phyloP scores from a whole-genome alignment of 1,284 basidiomycete genomes.

The Peniophora sp. region DNA sequence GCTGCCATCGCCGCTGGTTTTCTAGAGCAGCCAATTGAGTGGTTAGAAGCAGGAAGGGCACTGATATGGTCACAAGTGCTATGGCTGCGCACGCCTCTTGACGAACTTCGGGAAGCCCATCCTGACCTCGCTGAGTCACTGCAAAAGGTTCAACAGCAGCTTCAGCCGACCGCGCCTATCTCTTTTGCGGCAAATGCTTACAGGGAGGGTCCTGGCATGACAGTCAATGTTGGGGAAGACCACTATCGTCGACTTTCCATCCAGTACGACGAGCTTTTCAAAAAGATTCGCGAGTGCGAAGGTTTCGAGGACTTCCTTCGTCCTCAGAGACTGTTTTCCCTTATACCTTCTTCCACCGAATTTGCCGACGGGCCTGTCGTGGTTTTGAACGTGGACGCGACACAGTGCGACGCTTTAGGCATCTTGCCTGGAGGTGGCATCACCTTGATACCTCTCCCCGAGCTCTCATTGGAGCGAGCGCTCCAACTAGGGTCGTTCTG shows the following conservation, averaged over 20 bases:
- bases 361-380: slow-evolving; percentile 6
- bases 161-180: too few relatives aligned
- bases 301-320: slow-evolving; percentile 7
- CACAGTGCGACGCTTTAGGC: slow-evolving; percentile 1
- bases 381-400: slow-evolving; percentile 1
- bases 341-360: not conserved
- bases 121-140: too few relatives aligned
- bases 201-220: too few relatives aligned
- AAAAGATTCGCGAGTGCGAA: slow-evolving; percentile 1
- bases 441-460: not conserved
- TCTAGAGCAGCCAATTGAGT: too few relatives aligned
- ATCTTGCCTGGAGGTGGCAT: not conserved
- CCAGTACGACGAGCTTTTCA: slow-evolving; percentile 1
- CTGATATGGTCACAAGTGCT: too few relatives aligned
- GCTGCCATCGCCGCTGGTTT: too few relatives aligned
- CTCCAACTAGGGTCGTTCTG: not conserved
- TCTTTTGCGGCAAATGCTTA: too few relatives aligned
- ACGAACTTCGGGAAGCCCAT: too few relatives aligned
- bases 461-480: not conserved
- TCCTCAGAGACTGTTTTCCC: not conserved
- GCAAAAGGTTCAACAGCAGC: too few relatives aligned
- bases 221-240: not conserved
- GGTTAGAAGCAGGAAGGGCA: too few relatives aligned
- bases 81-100: too few relatives aligned
- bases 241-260: not conserved